phyloP scores from a whole-genome alignment of 2,329 filamentous ascomycete genomes.

The Penicillium corylophilum region DNA sequence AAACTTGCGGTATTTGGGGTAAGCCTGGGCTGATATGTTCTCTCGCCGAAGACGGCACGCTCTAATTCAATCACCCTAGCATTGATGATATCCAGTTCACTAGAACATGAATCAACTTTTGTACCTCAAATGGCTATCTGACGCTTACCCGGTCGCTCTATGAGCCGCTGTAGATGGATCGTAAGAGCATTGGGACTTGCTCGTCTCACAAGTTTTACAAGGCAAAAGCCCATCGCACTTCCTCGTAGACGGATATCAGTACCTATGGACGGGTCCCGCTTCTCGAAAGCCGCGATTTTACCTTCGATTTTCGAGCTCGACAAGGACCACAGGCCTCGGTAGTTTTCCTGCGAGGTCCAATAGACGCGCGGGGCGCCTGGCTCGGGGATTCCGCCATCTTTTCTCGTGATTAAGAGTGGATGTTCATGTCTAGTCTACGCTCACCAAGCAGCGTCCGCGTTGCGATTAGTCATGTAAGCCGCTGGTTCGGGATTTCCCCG shows the following conservation, averaged over 20 bases:
- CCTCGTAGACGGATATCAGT: not conserved
- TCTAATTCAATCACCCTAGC: conserved; percentile 10
- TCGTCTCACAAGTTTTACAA: conserved; percentile 9
- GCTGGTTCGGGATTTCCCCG: not conserved
- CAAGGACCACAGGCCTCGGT: conserved; percentile 12
- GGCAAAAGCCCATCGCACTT: conserved; percentile 11
- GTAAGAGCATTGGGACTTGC: conserved; percentile 4
- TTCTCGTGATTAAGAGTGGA: not conserved
- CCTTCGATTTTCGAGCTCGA: conserved; percentile 9
- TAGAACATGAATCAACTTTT: not conserved
- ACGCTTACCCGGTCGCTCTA: conserved; percentile 1
- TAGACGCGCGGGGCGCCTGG: not conserved
- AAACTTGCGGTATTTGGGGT: not conserved
- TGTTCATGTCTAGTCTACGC: not conserved
- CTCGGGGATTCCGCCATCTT: not conserved
- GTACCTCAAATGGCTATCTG: not conserved
- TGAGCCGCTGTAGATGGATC: conserved; percentile 5
- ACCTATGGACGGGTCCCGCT: no score
- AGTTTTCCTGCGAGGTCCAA: conserved; percentile 6
- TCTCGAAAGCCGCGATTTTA: no score
- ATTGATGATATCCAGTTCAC: conserved; percentile 10
- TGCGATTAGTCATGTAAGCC: not conserved
- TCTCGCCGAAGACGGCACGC: conserved; percentile 12
- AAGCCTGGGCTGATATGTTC: conserved; percentile 2
- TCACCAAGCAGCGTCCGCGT: no score